These are phyloP conservation scores for Rhodotorula diobovata DNA, from an alignment of 768 basidiomycete genomes.

Conservation along the genomic window DNA sequence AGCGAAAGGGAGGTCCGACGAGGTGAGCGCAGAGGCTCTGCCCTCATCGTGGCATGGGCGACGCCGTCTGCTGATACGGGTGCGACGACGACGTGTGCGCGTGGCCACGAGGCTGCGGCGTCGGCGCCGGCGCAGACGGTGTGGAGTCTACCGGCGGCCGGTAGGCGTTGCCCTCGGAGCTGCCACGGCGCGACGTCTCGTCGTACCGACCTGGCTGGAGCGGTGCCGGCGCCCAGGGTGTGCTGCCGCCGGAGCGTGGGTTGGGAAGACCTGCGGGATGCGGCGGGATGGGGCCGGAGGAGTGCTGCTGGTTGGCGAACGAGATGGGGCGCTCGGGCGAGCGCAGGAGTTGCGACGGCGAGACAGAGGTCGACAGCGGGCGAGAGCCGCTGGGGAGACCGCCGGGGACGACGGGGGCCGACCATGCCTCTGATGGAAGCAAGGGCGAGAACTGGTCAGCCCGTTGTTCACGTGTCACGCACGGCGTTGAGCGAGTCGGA, in stretches of 20 bases:
- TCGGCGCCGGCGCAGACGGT: not conserved
- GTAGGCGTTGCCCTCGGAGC: not conserved
- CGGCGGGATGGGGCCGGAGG: slow-evolving; percentile 1
- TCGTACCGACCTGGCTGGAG: not conserved
- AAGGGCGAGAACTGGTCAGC: not conserved
- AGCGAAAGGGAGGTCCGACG: too few relatives aligned
- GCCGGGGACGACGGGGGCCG: slow-evolving; percentile 21
- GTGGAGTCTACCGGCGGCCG: not conserved
- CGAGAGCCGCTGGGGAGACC: not conserved
- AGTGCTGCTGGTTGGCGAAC: not conserved
- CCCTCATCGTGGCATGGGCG: not conserved
- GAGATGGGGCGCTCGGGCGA: slow-evolving; percentile 13
- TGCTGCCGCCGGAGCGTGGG: not conserved
- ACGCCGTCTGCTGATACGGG: not conserved
- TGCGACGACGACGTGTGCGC: not conserved
- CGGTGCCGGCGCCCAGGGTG: not conserved
- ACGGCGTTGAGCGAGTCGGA: not conserved
- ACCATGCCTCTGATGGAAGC: slow-evolving; percentile 24
- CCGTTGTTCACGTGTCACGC: not conserved
- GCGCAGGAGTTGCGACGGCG: slow-evolving; percentile 1
- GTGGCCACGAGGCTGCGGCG: not conserved
- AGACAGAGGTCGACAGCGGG: slow-evolving; percentile 24
- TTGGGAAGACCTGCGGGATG: not conserved
- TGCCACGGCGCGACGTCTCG: not conserved
- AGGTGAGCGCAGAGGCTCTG: too few relatives aligned